phyloP scores from a whole-genome alignment of 495 filamentous ascomycete species.

The Pyronema domesticum region DNA sequence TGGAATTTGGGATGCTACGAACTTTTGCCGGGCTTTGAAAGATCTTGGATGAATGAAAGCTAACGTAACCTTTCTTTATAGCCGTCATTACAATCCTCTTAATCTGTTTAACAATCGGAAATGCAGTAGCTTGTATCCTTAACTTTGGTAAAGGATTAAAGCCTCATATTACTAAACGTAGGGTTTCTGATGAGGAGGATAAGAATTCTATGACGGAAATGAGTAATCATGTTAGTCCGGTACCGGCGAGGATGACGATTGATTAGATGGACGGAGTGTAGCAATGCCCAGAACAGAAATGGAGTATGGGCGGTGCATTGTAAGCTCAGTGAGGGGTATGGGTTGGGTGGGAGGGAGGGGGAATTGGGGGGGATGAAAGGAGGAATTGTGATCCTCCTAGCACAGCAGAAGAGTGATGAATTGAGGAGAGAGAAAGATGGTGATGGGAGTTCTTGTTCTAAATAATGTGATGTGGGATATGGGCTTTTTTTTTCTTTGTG shows the following conservation, averaged over 20 bases:
- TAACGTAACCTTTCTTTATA: background rate
- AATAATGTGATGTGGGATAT: no score
- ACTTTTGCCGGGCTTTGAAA: background rate
- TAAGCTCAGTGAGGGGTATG: no score
- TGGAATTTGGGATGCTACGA: no score
- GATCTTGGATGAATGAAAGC: slow-evolving; percentile 3
- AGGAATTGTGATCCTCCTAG: no score
- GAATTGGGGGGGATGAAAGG: no score
- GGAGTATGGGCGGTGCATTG: no score
- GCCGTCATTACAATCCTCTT: slow-evolving; percentile 79
- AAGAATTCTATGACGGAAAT: slow-evolving; percentile 56
- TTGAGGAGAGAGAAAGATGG: no score
- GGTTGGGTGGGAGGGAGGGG: no score
- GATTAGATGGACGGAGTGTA: slow-evolving; percentile 49
- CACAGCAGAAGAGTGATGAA: no score
- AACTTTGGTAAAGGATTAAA: slow-evolving; percentile 90
- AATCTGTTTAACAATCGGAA: slow-evolving; percentile 75
- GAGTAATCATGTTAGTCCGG: slow-evolving; percentile 40
- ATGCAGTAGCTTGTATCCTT: slow-evolving; percentile 65
- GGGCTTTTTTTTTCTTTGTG: no score
- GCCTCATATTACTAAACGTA: slow-evolving; percentile 56
- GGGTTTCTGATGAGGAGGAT: slow-evolving; percentile 44
- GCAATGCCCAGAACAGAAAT: no score
- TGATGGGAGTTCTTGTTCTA: no score
- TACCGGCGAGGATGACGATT: slow-evolving; percentile 69